Base-by-base conservation (phyloP, 2,329 filamentous ascomycete genomes). In the Ambrosiella cleistominuta region DNA sequence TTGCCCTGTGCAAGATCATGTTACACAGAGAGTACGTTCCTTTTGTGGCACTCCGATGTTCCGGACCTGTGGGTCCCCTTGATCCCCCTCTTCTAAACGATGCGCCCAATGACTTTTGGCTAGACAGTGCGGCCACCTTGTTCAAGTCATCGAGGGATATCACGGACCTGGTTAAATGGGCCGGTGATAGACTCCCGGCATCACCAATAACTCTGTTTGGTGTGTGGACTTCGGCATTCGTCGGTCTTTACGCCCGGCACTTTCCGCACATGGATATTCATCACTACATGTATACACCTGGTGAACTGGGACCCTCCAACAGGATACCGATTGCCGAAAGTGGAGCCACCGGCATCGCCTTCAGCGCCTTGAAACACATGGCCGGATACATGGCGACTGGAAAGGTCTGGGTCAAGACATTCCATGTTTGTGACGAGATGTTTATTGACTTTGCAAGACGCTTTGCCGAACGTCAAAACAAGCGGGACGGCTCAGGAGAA, bases 211-310 rank as follows among this genome's bases (percentile, higher is more conserved):
- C 83, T 2, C 75, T 80, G 2, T 87, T 85, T 64, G 78, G 82
- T 1, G 73, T 84, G 44, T 88, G 82, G 73, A 79, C 77, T 9
- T 81, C 83, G 0, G 77, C 79, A 0, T 83, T 85, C 63, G 74
- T 80, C 13, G 80, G 81, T 39, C 73, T 85, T 1, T 88, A 87
- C 65, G 79, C 79, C 9, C 72, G 75, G 50, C 78, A 82, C 64
- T 88, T 87, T 59, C 81, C 81, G 0, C 75, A 78, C 59, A 86
- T 88, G 80, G 84, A 88, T 63, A 72, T 71, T 1, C 69, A 76
- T 9, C 69, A 71, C 2, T 76, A 78, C 64, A 76, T 86, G 70
- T 65, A 71, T 5, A 64, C 63, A 49, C 62, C 70, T 1, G 70
- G 73, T 17, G 71, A 68, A 45, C 49, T 61, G 15, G 45, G 57